Conservation (phyloP, 1,284 basidiomycete species). For the Phaffia rhodozyma region DNA sequence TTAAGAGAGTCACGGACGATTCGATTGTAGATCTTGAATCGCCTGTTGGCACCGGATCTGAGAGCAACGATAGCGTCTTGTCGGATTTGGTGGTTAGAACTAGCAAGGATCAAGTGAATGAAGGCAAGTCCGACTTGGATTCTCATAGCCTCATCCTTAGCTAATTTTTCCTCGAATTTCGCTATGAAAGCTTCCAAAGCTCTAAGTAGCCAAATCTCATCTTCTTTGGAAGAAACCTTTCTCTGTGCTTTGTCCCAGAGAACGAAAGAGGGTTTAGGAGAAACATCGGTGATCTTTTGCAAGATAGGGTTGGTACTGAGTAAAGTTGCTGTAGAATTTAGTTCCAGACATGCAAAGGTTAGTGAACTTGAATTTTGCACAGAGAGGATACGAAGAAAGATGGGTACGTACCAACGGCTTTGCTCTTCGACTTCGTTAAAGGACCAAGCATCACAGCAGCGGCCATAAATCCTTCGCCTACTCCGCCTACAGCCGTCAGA, state of each 20-base stretch:
- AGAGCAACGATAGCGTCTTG: slow-evolving; percentile 42
- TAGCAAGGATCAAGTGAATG: slow-evolving; percentile 48
- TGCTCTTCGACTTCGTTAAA: slow-evolving; percentile 27
- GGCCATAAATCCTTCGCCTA: slow-evolving; percentile 72
- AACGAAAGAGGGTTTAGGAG: slow-evolving; percentile 66
- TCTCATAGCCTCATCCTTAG: slow-evolving; percentile 46
- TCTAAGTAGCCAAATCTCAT: slow-evolving; percentile 67
- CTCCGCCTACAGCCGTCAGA: slow-evolving; percentile 47
- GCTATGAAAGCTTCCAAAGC: slow-evolving; percentile 47
- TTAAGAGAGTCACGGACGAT: slow-evolving; percentile 49
- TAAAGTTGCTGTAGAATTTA: background rate
- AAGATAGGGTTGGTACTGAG: slow-evolving; percentile 30
- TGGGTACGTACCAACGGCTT: slow-evolving; percentile 18
- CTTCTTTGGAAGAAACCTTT: slow-evolving; percentile 51
- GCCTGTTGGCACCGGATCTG: slow-evolving; percentile 27
- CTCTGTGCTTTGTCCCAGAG: slow-evolving; percentile 76
- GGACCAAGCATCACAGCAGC: slow-evolving; percentile 56
- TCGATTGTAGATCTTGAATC: slow-evolving; percentile 43
- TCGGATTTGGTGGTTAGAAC: slow-evolving; percentile 41
- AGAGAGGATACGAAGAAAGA: background rate
- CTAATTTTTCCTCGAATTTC: slow-evolving; percentile 45
- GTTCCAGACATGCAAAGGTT: background rate
- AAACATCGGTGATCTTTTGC: slow-evolving; percentile 32
- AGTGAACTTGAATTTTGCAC: background rate
- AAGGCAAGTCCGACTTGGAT: slow-evolving; percentile 52